These are phyloP conservation scores for Cytospora schulzeri DNA, from an alignment of 2,329 filamentous ascomycete genomes.

Conservation along the genomic window DNA sequence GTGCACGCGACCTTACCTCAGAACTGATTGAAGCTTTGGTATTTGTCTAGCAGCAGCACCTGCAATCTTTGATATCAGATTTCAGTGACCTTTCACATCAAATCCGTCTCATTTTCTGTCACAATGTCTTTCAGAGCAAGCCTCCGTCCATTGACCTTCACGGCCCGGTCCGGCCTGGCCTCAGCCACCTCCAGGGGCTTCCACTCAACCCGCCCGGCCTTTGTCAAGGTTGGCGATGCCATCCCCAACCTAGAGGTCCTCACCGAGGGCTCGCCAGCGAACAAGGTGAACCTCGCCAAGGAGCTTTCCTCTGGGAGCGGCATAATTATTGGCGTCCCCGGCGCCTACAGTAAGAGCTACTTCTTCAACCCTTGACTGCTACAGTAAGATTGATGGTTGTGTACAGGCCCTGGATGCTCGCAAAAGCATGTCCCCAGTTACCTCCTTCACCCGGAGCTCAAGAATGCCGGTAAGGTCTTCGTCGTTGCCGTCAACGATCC, in stretches of 20 bases:
- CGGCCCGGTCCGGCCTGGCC: slow-evolving; percentile 22
- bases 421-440: slow-evolving; percentile 80
- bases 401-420: slow-evolving; percentile 50
- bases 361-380: neutral
- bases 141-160: slow-evolving; percentile 21
- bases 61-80: no score
- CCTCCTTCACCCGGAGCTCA: slow-evolving; percentile 76
- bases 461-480: slow-evolving; percentile 80
- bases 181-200: slow-evolving; percentile 46
- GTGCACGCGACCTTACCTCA: neutral
- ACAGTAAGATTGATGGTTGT: slow-evolving; percentile 2
- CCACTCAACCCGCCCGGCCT: slow-evolving; percentile 62
- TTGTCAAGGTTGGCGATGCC: slow-evolving; percentile 77
- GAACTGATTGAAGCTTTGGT: neutral
- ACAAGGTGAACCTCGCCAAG: slow-evolving; percentile 83
- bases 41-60: neutral
- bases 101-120: neutral
- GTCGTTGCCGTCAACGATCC: slow-evolving; percentile 93
- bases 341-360: slow-evolving; percentile 60
- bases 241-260: slow-evolving; percentile 78
- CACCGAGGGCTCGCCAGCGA: slow-evolving; percentile 83
- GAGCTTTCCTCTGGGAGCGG: slow-evolving; percentile 74
- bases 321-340: slow-evolving; percentile 82
- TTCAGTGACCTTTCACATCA: neutral
- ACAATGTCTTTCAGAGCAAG: slow-evolving; percentile 26